Evolutionary conservation across 441 rosid species (phyloP).

Genomic region (Pelargonium citronellum): DNA sequence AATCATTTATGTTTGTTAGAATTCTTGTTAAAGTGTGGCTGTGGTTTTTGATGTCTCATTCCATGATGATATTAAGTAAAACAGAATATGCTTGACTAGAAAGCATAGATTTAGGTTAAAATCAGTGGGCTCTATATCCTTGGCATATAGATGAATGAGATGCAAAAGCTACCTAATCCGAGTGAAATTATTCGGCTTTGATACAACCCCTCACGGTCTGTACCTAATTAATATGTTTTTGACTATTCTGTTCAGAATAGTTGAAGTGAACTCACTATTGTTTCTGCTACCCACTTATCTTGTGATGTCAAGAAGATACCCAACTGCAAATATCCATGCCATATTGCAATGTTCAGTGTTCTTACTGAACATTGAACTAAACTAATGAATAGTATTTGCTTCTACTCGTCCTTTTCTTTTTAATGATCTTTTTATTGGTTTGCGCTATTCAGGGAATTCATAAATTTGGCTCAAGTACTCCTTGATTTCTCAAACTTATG

Average conservation of each 20-base stretch:
- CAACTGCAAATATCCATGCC: no score
- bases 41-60: not conserved
- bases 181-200: not conserved
- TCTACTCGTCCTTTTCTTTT: no score
- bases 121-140: not conserved
- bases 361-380: no score
- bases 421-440: no score
- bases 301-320: no score
- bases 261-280: no score
- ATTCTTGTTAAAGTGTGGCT: not conserved
- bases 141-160: not conserved
- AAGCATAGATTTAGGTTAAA: not conserved
- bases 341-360: no score
- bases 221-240: not conserved
- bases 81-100: not conserved
- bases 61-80: constrained; percentile 10
- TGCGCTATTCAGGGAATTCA: no score
- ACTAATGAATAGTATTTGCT: no score
- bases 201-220: not conserved
- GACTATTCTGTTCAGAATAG: not conserved
- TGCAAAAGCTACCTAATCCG: not conserved
- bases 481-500: no score
- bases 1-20: not conserved
- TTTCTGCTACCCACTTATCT: no score
- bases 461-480: no score